Base-by-base conservation (phyloP, 2,329 filamentous ascomycete genomes). In the Hypomyces perniciosus region DNA sequence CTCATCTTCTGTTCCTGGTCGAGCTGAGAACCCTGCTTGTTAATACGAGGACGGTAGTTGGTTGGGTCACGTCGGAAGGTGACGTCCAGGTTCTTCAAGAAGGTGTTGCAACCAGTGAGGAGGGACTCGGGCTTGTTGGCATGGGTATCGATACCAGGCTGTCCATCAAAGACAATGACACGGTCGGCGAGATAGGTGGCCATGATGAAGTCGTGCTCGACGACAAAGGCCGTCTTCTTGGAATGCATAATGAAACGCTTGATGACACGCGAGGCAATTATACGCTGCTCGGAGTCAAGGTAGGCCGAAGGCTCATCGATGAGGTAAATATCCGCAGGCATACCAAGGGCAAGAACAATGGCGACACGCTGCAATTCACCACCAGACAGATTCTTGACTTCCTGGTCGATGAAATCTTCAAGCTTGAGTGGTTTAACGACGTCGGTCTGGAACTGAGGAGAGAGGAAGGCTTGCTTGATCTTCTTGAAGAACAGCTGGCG, bases 141-240 rank as follows among this genome's bases (percentile, higher is more conserved):
- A 60, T 85, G 89, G 48, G 93, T 82, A 60, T 95, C 78, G 61
- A 95, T 80, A 65, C 91, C 93, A 44, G 95, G 93, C 74, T 95
- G 68, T 61, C 95, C 93, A 66, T 97, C 93, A 65, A 99, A 99
- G 65, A 99, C 93, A 65, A 99, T 99, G 70, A 99, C 93, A 60
- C 93, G 88, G 66, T 99, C 95, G 42, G 93, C 81, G 47, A 83
- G 76, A 60, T 82, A 82, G 13, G 79, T 84, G 42, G 80, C 81
- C 91, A 97, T 96, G 76, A 97, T 96, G 77, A 99, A 97, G 80
- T 99, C 93, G 86, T 99, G 93, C 84, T 99, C 93, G 68, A 99
- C 92, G 61, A 99, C 84, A 70, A 99, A 99, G 46, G 93, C 93
- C 1, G 93, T 99, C 83, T 97, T 97, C 84, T 97, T 97, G 63